A percentile compares a stretch with the other conserved stretches of the same genome.
These are phyloP conservation scores for Ophiocordyceps robertsii DNA, from an alignment of 2,329 filamentous ascomycete species.

Conservation along the genomic window DNA sequence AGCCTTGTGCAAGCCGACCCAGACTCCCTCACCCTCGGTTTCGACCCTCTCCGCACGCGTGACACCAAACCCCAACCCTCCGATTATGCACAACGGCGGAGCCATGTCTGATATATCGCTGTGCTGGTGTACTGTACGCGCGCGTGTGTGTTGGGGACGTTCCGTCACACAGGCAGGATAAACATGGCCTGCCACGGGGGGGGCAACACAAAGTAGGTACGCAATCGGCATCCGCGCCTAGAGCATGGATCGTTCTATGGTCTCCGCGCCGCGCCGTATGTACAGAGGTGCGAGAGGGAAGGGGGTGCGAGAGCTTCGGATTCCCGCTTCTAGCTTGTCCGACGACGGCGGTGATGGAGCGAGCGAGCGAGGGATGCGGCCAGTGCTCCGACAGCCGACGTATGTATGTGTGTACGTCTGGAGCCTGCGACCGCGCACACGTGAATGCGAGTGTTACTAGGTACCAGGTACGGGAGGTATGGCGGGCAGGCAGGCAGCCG, in stretches of 20 bases:
- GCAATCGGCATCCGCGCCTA: neutral
- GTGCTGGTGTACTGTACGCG: too few species aligned
- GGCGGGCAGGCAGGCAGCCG: too few species aligned
- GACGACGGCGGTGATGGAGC: neutral
- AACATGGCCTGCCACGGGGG: neutral
- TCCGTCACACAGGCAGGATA: neutral
- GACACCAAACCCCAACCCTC: conserved; percentile 2
- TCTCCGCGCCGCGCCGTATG: neutral
- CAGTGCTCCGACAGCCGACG: too few species aligned
- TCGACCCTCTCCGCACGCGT: neutral
- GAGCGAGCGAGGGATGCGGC: too few species aligned
- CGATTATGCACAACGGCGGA: conserved; percentile 5
- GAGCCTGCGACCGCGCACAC: too few species aligned
- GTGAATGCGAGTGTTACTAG: too few species aligned
- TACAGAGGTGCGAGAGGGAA: neutral
- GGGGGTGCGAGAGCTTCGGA: conserved; percentile 2
- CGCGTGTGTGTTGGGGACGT: too few species aligned
- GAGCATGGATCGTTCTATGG: neutral
- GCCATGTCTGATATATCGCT: neutral
- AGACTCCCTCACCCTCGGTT: neutral
- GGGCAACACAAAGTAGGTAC: too few species aligned
- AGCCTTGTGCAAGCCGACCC: neutral
- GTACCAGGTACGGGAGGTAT: too few species aligned
- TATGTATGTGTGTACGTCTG: too few species aligned
- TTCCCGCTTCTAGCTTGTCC: conserved; percentile 9